Conservation (phyloP, 1,284 basidiomycete species). For the Malassezia dermatis region DNA sequence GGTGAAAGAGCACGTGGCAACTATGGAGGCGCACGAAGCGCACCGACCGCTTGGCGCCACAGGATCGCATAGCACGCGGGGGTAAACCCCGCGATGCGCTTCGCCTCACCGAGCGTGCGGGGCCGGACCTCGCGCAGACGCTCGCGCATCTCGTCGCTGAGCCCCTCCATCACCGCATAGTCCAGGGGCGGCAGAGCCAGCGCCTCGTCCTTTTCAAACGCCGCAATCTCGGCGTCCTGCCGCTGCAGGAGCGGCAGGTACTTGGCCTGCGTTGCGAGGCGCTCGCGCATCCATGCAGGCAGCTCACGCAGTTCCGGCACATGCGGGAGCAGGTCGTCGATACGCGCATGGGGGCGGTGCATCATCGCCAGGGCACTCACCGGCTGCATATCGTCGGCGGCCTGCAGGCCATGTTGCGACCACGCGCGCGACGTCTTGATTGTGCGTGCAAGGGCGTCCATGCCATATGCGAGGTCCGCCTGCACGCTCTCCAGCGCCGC, state of each 20-base stretch:
- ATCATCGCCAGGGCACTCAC: constrained; percentile 65
- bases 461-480: constrained; percentile 54
- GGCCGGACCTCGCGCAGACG: constrained; percentile 58
- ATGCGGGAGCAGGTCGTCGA: constrained; percentile 51
- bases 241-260: constrained; percentile 55
- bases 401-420: constrained; percentile 40
- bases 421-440: constrained; percentile 44
- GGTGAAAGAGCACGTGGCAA: background rate
- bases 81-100: constrained; percentile 30
- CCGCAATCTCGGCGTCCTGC: constrained; percentile 64
- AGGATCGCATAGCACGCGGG: constrained; percentile 30
- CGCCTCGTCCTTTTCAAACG: constrained; percentile 66
- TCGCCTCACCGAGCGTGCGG: constrained; percentile 54
- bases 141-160: constrained; percentile 68
- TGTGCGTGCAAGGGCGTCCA: constrained; percentile 52
- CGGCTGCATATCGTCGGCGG: constrained; percentile 38
- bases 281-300: constrained; percentile 54
- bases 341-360: constrained; percentile 56
- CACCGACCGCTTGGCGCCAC: constrained; percentile 18
- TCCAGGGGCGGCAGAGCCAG: constrained; percentile 63
- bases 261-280: constrained; percentile 58
- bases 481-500: constrained; percentile 52
- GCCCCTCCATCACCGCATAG: constrained; percentile 58
- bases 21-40: background rate
- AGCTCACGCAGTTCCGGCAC: constrained; percentile 57